phyloP scores from a whole-genome alignment of 1,139 yeast genomes.

The Hanseniaspora uvarum region DNA sequence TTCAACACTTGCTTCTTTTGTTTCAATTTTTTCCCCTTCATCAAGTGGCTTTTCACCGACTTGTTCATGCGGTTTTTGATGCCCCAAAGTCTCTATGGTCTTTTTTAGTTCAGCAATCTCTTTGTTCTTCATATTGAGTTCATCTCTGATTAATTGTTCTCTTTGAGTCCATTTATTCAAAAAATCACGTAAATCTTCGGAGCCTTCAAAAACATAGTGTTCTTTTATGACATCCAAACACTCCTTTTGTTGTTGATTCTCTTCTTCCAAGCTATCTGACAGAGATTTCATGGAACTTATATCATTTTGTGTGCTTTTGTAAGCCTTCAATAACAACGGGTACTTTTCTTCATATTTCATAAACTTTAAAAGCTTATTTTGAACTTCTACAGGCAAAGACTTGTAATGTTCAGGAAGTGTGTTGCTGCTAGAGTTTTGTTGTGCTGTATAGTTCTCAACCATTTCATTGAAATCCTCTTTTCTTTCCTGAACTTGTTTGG shows the following conservation, averaged over 20 bases:
- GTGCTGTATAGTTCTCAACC: slow-evolving; percentile 13
- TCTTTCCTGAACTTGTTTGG: slow-evolving; percentile 16
- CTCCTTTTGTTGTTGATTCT: slow-evolving; percentile 47
- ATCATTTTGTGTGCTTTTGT: slow-evolving; percentile 3
- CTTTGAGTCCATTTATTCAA: slow-evolving; percentile 35
- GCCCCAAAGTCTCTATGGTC: neutral
- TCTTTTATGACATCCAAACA: slow-evolving; percentile 70
- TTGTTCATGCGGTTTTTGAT: neutral
- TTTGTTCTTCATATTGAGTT: slow-evolving; percentile 31
- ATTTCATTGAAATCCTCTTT: slow-evolving; percentile 14
- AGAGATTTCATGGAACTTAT: neutral
- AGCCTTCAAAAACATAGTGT: slow-evolving; percentile 66
- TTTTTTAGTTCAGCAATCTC: slow-evolving; percentile 3
- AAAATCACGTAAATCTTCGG: slow-evolving; percentile 41
- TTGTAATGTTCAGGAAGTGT: slow-evolving; percentile 16
- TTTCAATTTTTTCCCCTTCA: neutral
- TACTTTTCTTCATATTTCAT: slow-evolving; percentile 82
- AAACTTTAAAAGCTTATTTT: slow-evolving; percentile 61
- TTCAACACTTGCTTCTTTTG: no score
- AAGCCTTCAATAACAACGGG: slow-evolving; percentile 73
- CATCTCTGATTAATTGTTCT: slow-evolving; percentile 44
- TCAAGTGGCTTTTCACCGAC: neutral
- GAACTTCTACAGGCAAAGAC: slow-evolving; percentile 40
- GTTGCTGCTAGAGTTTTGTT: neutral
- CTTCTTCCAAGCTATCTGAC: slow-evolving; percentile 37